Evolutionary conservation across 192 early-diverging fungal species (phyloP).

Genomic region (Linnemannia elongata): DNA sequence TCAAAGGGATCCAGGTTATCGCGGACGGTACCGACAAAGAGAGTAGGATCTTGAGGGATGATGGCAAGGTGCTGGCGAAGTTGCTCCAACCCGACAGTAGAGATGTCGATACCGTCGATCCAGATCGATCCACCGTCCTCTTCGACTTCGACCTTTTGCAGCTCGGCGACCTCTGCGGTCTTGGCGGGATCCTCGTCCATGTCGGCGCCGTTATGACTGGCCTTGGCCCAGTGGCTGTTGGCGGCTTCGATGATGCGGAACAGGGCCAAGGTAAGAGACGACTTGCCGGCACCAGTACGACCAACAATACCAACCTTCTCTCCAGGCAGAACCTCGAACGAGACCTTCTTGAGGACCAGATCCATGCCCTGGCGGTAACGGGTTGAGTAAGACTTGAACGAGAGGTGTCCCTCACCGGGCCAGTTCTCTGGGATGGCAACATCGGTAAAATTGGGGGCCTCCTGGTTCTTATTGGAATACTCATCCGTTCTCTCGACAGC

Average conservation of each 20-base stretch:
- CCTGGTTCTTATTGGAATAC: slow-evolving; percentile 50
- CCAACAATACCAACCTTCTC: slow-evolving; percentile 85
- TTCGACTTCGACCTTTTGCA: slow-evolving; percentile 27
- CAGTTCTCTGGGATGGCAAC: slow-evolving; percentile 66
- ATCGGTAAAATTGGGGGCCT: slow-evolving; percentile 62
- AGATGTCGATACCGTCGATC: slow-evolving; percentile 58
- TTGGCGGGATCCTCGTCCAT: slow-evolving; percentile 13
- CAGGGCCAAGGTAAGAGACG: slow-evolving; percentile 60
- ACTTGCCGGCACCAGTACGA: slow-evolving; percentile 62
- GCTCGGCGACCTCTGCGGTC: neutral
- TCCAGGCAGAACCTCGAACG: slow-evolving; percentile 50
- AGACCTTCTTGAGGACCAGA: slow-evolving; percentile 79
- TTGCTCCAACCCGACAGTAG: slow-evolving; percentile 67
- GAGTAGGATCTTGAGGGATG: slow-evolving; percentile 83
- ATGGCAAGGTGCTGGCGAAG: slow-evolving; percentile 75
- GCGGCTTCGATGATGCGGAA: slow-evolving; percentile 63
- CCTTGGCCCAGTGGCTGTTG: slow-evolving; percentile 47
- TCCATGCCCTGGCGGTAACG: slow-evolving; percentile 86
- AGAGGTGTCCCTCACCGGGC: slow-evolving; percentile 80
- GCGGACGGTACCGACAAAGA: slow-evolving; percentile 72
- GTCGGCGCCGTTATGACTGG: slow-evolving; percentile 18
- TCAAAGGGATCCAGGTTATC: slow-evolving; percentile 71
- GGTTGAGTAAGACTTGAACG: slow-evolving; percentile 80
- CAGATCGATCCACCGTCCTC: slow-evolving; percentile 53
- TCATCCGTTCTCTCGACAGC: slow-evolving; percentile 86